Percentiles rank a stretch among this genome's conserved stretches.
phyloP scores from a whole-genome alignment of 2,329 filamentous ascomycete genomes.

The Nemania diffusa region DNA sequence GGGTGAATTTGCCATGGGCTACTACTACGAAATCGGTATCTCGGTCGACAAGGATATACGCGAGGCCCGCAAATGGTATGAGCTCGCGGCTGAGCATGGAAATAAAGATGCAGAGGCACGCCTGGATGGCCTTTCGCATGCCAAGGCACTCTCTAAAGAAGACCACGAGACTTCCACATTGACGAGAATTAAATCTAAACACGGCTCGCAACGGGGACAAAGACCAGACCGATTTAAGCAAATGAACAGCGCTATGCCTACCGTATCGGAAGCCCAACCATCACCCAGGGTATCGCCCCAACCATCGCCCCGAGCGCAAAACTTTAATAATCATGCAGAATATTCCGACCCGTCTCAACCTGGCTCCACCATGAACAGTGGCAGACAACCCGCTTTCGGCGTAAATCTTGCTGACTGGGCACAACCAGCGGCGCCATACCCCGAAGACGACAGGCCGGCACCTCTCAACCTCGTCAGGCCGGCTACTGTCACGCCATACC shows the following conservation, averaged over 20 bases:
- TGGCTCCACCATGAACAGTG: conserved; percentile 49
- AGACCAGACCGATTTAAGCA: conserved; percentile 70
- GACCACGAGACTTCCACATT: conserved; percentile 95
- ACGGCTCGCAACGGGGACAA: conserved; percentile 74
- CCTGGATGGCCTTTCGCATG: conserved; percentile 84
- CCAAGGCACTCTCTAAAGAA: conserved; percentile 84
- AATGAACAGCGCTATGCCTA: conserved; percentile 58
- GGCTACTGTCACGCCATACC: conserved; percentile 62
- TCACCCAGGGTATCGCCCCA: conserved; percentile 54
- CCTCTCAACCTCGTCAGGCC: conserved; percentile 58
- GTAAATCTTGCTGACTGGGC: conserved; percentile 62
- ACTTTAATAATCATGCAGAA: conserved; percentile 57
- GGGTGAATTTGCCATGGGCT: conserved; percentile 95
- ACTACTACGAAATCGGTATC: conserved; percentile 97
- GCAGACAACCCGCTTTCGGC: conserved; percentile 62
- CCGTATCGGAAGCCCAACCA: conserved; percentile 56
- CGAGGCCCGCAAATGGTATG: conserved; percentile 90
- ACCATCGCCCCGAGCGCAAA: conserved; percentile 54
- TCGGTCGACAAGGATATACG: conserved; percentile 84
- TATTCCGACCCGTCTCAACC: conserved; percentile 61
- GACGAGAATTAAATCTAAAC: conserved; percentile 83
- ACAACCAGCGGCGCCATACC: conserved; percentile 74
- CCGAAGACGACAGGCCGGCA: conserved; percentile 71
- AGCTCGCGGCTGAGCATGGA: conserved; percentile 86
- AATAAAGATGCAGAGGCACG: conserved; percentile 88